Percentiles rank a stretch among this genome's conserved stretches.
Conservation (phyloP, 1,139 yeast species). For the Nakaseomyces delphensis region DNA sequence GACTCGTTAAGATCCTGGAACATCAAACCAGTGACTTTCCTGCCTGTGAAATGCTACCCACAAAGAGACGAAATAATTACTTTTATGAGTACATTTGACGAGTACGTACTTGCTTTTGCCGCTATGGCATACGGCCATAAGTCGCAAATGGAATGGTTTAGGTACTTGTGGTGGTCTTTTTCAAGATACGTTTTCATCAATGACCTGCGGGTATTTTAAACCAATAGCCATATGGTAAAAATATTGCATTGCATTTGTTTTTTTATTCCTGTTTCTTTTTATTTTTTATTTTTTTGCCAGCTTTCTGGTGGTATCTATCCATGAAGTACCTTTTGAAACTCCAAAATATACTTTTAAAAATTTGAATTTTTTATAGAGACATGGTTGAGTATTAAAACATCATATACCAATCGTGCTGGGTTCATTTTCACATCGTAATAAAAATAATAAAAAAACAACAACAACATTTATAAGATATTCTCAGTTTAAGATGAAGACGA, state of each 20-base stretch:
- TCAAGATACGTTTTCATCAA: conserved; percentile 60
- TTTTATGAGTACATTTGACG: conserved; percentile 35
- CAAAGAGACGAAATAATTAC: conserved; percentile 4
- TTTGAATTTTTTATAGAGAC: background rate
- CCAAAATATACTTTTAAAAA: no score
- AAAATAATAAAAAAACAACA: no score
- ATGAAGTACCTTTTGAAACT: no score
- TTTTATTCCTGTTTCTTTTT: background rate
- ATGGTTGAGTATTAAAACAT: background rate
- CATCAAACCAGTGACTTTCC: conserved; percentile 4
- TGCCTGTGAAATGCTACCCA: conserved; percentile 9
- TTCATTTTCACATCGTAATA: no score
- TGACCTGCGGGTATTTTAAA: conserved; percentile 38
- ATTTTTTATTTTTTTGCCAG: background rate
- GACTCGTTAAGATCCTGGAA: background rate
- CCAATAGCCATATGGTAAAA: no score
- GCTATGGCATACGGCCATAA: conserved; percentile 81
- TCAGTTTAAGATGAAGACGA: no score
- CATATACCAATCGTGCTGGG: conserved; percentile 7
- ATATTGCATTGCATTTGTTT: background rate
- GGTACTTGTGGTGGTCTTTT: conserved; percentile 77
- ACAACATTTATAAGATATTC: no score
- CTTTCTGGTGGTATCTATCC: background rate
- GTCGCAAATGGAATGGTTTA: conserved; percentile 92
- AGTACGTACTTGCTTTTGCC: conserved; percentile 50